phyloP scores from a whole-genome alignment of 2,329 filamentous ascomycete species.

The Didymella glomerata region DNA sequence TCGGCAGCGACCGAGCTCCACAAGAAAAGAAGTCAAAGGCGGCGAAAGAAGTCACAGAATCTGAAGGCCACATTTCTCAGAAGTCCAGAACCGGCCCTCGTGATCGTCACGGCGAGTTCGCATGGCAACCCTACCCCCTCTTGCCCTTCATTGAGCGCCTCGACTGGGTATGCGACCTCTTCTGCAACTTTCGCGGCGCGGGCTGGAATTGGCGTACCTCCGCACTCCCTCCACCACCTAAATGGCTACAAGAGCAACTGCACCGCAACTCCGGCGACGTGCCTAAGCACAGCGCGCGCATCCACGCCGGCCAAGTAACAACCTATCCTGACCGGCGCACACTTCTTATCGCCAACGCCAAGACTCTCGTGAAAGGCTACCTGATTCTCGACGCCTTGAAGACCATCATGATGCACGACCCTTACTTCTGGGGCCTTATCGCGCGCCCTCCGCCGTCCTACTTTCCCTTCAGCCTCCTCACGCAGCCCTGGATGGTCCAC shows the following conservation, averaged over 20 bases:
- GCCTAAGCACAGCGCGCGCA: slow-evolving; percentile 32
- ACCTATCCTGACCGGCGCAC: slow-evolving; percentile 46
- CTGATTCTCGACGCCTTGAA: slow-evolving; percentile 75
- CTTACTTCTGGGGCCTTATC: slow-evolving; percentile 72
- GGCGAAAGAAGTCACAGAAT: background rate
- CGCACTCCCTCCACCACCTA: slow-evolving; percentile 57
- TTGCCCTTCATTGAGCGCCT: slow-evolving; percentile 60
- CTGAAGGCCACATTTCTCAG: slow-evolving; percentile 3
- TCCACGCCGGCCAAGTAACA: slow-evolving; percentile 47
- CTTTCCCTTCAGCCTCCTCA: slow-evolving; percentile 55
- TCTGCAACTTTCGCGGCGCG: slow-evolving; percentile 66
- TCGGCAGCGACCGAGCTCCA: slow-evolving; percentile 18
- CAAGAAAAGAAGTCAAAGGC: slow-evolving; percentile 1
- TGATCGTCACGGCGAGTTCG: slow-evolving; percentile 50
- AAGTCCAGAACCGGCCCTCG: slow-evolving; percentile 33
- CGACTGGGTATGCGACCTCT: slow-evolving; percentile 66
- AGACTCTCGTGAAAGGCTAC: slow-evolving; percentile 65
- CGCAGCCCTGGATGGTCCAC: slow-evolving; percentile 57
- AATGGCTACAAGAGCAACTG: slow-evolving; percentile 52
- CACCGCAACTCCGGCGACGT: slow-evolving; percentile 36
- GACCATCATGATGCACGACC: slow-evolving; percentile 74
- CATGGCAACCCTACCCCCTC: slow-evolving; percentile 64
- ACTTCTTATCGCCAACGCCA: slow-evolving; percentile 47
- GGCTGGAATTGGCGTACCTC: slow-evolving; percentile 68
- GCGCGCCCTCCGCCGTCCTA: slow-evolving; percentile 56